Percentiles rank a stretch among this genome's conserved stretches.
These are phyloP conservation scores for Secale cereale DNA, from an alignment of 176 grass and related monocot genomes.

Conservation along the genomic window DNA sequence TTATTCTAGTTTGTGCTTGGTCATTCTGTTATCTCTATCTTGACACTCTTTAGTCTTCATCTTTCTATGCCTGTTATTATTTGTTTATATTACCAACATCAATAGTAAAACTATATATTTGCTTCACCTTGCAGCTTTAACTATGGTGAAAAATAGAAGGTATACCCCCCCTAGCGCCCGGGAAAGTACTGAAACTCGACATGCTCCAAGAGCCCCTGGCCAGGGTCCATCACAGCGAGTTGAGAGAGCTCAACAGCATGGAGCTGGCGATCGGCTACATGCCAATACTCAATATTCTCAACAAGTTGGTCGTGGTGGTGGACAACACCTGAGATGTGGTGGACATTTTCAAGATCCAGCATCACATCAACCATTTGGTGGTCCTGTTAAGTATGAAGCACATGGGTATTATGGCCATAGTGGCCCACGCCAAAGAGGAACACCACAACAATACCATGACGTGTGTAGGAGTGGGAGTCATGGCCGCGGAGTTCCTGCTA, in stretches of 20 bases:
- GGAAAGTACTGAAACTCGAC: conserved; percentile 18
- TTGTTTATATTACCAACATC: too few species aligned
- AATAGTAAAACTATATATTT: neutral
- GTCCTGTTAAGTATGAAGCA: conserved; percentile 37
- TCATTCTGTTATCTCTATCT: neutral
- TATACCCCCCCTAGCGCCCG: conserved; percentile 21
- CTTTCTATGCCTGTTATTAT: too few species aligned
- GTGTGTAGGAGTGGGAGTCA: conserved; percentile 35
- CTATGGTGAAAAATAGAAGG: conserved; percentile 65
- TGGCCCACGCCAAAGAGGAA: conserved; percentile 20
- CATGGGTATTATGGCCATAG: conserved; percentile 21
- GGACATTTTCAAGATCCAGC: conserved; percentile 13
- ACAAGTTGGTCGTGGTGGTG: conserved; percentile 39
- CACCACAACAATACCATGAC: conserved; percentile 42
- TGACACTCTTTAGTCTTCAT: neutral
- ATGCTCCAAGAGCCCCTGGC: conserved; percentile 23
- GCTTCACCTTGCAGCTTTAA: conserved; percentile 2
- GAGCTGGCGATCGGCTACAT: conserved; percentile 20
- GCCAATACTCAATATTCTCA: conserved; percentile 31
- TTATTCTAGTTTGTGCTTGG: conserved; percentile 3
- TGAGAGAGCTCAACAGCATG: conserved; percentile 34
- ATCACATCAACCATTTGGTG: conserved; percentile 33
- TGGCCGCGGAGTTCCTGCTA: conserved; percentile 30
- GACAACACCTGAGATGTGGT: conserved; percentile 25
- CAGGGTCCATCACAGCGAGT: conserved; percentile 21